Conservation (phyloP, 768 basidiomycete species). For the Lanmaoa rubissima region DNA sequence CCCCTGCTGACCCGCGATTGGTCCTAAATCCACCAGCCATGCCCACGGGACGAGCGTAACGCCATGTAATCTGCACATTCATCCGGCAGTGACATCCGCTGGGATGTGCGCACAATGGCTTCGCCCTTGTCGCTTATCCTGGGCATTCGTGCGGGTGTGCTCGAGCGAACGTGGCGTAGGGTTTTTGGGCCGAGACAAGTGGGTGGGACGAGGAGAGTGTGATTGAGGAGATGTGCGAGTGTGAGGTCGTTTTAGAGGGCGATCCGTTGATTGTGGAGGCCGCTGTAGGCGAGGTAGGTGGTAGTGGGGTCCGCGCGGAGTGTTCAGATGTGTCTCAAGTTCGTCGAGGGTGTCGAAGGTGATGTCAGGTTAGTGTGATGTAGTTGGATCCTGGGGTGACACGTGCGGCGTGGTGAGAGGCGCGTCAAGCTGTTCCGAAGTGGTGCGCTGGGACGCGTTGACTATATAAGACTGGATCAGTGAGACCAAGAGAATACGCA, state of each 20-base stretch:
- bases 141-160: constrained; percentile 43
- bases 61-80: constrained; percentile 63
- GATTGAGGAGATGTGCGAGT: constrained; percentile 66
- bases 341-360: constrained; percentile 34
- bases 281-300: constrained; percentile 70
- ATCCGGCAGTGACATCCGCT: constrained; percentile 34
- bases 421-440: neutral
- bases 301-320: constrained; percentile 27
- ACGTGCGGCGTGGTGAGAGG: neutral
- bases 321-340: constrained; percentile 3
- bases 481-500: constrained; percentile 20
- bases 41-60: constrained; percentile 67
- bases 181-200: constrained; percentile 62
- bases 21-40: constrained; percentile 59
- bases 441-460: constrained; percentile 19
- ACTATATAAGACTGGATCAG: constrained; percentile 14
- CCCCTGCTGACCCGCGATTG: constrained; percentile 37
- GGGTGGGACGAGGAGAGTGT: constrained; percentile 79
- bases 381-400: neutral
- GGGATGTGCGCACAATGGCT: constrained; percentile 47
- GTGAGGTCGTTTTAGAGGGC: constrained; percentile 86
- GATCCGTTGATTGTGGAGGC: constrained; percentile 85
- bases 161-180: constrained; percentile 58
- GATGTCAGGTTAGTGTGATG: constrained; percentile 4
- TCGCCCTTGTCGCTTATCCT: constrained; percentile 45